Percentiles rank a stretch among this genome's conserved stretches.
Evolutionary conservation across 2,329 filamentous ascomycete genomes (phyloP).

Genomic region (Mycosphaerella sp.): DNA sequence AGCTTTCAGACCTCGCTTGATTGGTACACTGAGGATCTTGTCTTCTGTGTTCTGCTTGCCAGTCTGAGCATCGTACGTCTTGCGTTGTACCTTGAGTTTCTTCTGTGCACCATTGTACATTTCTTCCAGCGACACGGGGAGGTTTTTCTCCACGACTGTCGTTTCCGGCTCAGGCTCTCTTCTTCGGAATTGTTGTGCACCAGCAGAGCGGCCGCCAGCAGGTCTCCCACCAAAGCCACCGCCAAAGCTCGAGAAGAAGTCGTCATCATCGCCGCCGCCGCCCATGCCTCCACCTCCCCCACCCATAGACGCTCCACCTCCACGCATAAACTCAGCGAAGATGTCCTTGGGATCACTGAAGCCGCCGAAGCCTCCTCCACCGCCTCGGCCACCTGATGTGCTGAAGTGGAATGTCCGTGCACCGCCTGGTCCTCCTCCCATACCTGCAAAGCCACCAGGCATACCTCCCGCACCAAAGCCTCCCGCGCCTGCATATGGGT

Average conservation of each 20-base stretch:
- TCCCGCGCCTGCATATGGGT: slow-evolving; percentile 39
- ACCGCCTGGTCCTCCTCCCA: slow-evolving; percentile 45
- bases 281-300: slow-evolving; percentile 27
- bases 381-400: slow-evolving; percentile 48
- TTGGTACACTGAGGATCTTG: slow-evolving; percentile 85
- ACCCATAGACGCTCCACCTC: slow-evolving; percentile 46
- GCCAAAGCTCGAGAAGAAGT: slow-evolving; percentile 43
- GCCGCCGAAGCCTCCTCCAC: slow-evolving; percentile 59
- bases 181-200: slow-evolving; percentile 32
- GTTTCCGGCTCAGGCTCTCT: slow-evolving; percentile 68
- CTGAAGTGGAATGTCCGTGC: slow-evolving; percentile 60
- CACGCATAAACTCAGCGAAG: slow-evolving; percentile 75
- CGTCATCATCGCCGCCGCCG: slow-evolving; percentile 44
- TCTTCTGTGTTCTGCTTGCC: slow-evolving; percentile 84
- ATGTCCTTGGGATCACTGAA: slow-evolving; percentile 81
- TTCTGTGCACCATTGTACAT: slow-evolving; percentile 81
- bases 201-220: slow-evolving; percentile 39
- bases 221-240: slow-evolving; percentile 35
- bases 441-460: slow-evolving; percentile 52
- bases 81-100: slow-evolving; percentile 97
- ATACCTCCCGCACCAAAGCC: slow-evolving; percentile 51
- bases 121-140: slow-evolving; percentile 80
- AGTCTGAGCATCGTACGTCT: slow-evolving; percentile 74
- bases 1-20: slow-evolving; percentile 92
- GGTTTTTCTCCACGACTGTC: slow-evolving; percentile 77